A percentile compares a stretch with the other conserved stretches of the same genome.
Conservation (phyloP, 305 asterid species). For the Fraxinus platypoda region DNA sequence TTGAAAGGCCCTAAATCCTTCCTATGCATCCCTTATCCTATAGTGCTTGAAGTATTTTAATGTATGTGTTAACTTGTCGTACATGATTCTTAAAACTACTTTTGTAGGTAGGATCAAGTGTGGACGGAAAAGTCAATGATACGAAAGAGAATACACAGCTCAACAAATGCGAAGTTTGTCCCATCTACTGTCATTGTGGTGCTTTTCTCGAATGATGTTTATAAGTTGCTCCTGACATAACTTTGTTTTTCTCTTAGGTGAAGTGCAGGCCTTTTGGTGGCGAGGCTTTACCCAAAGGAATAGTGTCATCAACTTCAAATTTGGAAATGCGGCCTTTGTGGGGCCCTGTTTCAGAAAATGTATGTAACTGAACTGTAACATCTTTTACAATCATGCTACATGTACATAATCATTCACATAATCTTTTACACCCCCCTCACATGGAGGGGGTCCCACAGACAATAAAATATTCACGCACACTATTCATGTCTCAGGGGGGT, state of each 20-base stretch:
- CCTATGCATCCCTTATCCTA: background rate
- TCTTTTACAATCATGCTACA: too few species aligned
- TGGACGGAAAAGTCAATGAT: conserved; percentile 22
- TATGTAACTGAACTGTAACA: conserved; percentile 27
- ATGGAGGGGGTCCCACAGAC: too few species aligned
- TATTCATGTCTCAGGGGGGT: too few species aligned
- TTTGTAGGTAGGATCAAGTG: conserved; percentile 32
- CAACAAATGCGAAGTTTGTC: conserved; percentile 58
- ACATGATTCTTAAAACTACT: conserved; percentile 19
- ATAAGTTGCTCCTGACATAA: conserved; percentile 1
- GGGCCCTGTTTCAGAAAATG: conserved; percentile 58
- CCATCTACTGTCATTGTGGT: background rate
- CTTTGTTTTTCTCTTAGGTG: conserved; percentile 38
- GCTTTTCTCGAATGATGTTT: background rate
- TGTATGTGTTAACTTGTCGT: background rate
- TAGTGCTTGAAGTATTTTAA: background rate
- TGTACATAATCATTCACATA: too few species aligned
- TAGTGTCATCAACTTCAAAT: conserved; percentile 63
- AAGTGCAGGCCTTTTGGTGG: conserved; percentile 60
- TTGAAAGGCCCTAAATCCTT: background rate
- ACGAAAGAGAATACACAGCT: conserved; percentile 20
- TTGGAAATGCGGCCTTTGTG: conserved; percentile 73
- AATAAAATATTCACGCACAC: too few species aligned
- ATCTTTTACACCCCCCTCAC: too few species aligned
- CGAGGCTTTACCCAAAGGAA: conserved; percentile 83